Percentiles rank a stretch among this genome's conserved stretches.
These are phyloP conservation scores for Colletotrichum neosansevieriae DNA, from an alignment of 2,329 filamentous ascomycete genomes.

Conservation along the genomic window DNA sequence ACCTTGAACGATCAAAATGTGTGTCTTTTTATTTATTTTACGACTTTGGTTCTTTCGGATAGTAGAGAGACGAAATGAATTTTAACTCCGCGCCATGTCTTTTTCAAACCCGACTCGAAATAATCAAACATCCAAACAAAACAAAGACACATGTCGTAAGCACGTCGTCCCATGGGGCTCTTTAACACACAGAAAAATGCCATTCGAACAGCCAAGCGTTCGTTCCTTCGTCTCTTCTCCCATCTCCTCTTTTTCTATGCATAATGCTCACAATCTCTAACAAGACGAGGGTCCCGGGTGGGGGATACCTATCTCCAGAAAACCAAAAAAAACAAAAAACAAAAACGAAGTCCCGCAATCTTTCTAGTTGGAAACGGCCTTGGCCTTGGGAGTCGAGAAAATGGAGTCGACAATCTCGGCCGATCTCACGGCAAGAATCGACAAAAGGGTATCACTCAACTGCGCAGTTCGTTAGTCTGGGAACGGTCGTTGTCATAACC, in stretches of 20 bases:
- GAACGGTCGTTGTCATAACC: neutral
- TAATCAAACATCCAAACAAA: slow-evolving; percentile 9
- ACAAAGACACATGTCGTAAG: slow-evolving; percentile 17
- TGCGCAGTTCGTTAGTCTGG: slow-evolving; percentile 47
- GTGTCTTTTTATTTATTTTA: neutral
- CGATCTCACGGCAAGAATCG: slow-evolving; percentile 79
- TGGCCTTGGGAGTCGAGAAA: slow-evolving; percentile 57
- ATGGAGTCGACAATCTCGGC: slow-evolving; percentile 84
- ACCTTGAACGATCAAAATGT: neutral
- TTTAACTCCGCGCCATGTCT: slow-evolving; percentile 38
- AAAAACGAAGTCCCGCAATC: neutral
- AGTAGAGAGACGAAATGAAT: slow-evolving; percentile 10
- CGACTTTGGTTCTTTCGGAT: neutral
- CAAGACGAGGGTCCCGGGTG: neutral
- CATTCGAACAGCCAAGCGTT: slow-evolving; percentile 11
- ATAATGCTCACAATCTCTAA: slow-evolving; percentile 20
- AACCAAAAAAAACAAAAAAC: neutral
- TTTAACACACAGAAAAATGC: neutral
- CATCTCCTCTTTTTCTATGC: neutral
- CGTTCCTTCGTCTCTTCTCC: neutral
- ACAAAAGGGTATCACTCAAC: slow-evolving; percentile 86
- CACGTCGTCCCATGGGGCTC: slow-evolving; percentile 10
- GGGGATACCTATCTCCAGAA: neutral
- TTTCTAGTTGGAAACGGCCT: slow-evolving; percentile 37
- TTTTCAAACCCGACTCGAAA: slow-evolving; percentile 27